Conservation (phyloP, 176 grass and related monocot species). For the Microstegium vimineum region DNA sequence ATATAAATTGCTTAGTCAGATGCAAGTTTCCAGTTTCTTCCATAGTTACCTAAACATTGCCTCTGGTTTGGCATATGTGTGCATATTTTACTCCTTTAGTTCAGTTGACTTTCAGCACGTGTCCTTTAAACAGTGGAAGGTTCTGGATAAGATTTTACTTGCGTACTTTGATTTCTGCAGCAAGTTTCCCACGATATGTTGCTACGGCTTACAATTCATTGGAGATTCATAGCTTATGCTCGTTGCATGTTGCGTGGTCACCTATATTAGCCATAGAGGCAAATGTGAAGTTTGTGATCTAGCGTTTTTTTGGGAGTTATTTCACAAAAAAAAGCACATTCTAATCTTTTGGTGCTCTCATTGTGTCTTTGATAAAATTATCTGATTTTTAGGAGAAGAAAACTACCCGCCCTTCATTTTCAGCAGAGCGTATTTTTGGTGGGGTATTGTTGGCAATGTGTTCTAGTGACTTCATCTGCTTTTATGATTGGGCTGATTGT, state of each 20-base stretch:
- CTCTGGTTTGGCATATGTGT: neutral
- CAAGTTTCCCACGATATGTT: neutral
- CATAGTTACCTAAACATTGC: neutral
- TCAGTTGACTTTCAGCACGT: neutral
- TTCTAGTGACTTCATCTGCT: constrained; percentile 98
- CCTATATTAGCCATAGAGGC: neutral
- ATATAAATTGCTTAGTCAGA: neutral
- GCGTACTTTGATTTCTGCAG: neutral
- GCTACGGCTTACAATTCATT: neutral
- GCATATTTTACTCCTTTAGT: neutral
- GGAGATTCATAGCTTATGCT: neutral
- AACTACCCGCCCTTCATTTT: constrained; percentile 81
- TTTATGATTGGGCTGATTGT: constrained; percentile 99
- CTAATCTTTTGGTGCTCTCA: neutral
- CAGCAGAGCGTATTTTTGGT: constrained; percentile 87
- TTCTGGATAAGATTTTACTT: neutral
- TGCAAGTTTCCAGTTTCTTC: neutral
- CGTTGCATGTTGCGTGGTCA: constrained; percentile 9
- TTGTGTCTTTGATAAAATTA: constrained; percentile 6
- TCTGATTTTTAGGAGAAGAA: constrained; percentile 81
- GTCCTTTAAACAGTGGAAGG: neutral
- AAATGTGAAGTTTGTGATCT: neutral
- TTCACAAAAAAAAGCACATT: neutral
- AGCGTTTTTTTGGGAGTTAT: neutral
- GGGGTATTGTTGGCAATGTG: constrained; percentile 89